These are phyloP conservation scores for Naematelia encephala DNA, from an alignment of 768 basidiomycete species.

Conservation along the genomic window DNA sequence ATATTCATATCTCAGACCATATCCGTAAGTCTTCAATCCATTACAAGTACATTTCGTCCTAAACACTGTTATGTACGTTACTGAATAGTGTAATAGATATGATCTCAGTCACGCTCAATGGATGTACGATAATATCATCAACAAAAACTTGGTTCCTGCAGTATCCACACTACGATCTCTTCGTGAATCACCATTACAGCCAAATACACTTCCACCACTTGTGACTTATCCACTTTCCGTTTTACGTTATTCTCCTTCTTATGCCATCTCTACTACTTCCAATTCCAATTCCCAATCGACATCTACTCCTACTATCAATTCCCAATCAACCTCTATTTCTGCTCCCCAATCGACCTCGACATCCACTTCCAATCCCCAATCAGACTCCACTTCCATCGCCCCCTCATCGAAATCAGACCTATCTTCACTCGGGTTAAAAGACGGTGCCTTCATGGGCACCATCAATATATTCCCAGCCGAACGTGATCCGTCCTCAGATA, in stretches of 20 bases:
- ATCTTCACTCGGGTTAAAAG: neutral
- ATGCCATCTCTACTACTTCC: too few relatives aligned
- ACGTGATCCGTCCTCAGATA: neutral
- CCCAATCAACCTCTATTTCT: too few relatives aligned
- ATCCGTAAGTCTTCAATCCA: neutral
- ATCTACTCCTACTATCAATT: too few relatives aligned
- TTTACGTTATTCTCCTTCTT: too few relatives aligned
- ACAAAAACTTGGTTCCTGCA: neutral
- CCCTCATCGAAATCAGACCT: neutral
- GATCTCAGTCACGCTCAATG: neutral
- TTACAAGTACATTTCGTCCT: neutral
- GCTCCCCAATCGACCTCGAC: too few relatives aligned
- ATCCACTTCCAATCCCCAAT: neutral
- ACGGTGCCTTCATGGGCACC: neutral
- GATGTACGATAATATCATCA: neutral
- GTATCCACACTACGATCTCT: neutral
- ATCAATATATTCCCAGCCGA: neutral
- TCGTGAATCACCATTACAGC: neutral
- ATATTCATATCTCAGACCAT: conserved; percentile 1
- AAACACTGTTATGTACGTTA: neutral
- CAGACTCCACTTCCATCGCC: neutral
- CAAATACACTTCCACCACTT: neutral
- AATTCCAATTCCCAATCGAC: too few relatives aligned
- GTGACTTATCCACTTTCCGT: too few relatives aligned
- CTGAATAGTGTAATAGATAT: neutral